phyloP scores from a whole-genome alignment of 2,329 filamentous ascomycete species.

The Stagonosporopsis tanaceti region DNA sequence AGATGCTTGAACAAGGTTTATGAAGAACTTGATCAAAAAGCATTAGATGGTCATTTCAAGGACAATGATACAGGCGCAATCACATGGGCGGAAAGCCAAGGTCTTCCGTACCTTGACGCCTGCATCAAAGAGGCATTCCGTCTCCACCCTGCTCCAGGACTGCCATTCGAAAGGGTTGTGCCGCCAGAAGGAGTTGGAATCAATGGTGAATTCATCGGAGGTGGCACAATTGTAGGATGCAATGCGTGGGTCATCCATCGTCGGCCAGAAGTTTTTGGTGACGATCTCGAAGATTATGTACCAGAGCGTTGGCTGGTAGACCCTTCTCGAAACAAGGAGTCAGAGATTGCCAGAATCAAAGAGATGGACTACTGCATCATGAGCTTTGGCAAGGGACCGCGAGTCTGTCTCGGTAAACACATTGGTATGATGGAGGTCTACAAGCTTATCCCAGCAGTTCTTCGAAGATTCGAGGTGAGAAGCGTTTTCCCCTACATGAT shows the following conservation, averaged over 20 bases:
- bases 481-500: too few relatives aligned
- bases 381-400: slow-evolving; percentile 1
- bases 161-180: background rate
- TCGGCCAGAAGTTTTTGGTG: background rate
- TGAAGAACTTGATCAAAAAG: slow-evolving; percentile 1
- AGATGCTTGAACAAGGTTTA: background rate
- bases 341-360: background rate
- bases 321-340: background rate
- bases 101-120: background rate
- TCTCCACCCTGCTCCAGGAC: background rate
- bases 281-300: background rate
- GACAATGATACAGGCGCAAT: background rate
- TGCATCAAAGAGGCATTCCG: background rate
- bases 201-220: background rate
- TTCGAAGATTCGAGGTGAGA: background rate
- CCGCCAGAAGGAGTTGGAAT: slow-evolving; percentile 1
- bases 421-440: slow-evolving; percentile 1
- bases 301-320: background rate
- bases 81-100: background rate
- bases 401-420: slow-evolving; percentile 1
- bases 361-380: slow-evolving; percentile 3
- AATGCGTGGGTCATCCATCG: slow-evolving; percentile 1
- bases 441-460: slow-evolving; percentile 1
- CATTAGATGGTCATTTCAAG: background rate
- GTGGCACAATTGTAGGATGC: background rate